phyloP scores from a whole-genome alignment of 2,329 filamentous ascomycete species.

The Pseudocercospora pini-densiflorae region DNA sequence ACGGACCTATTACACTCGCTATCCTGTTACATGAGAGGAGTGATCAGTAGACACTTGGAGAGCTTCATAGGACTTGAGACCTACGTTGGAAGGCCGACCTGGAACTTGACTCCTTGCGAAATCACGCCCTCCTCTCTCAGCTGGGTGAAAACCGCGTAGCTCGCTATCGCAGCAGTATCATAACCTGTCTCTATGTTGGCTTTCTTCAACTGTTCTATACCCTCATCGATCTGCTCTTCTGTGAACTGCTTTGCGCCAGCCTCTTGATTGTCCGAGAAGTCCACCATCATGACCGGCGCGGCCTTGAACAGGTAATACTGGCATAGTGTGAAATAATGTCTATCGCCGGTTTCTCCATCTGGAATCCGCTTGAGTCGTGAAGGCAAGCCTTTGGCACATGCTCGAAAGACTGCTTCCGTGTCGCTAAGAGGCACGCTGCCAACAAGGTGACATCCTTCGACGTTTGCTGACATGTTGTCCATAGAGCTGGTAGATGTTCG shows the following conservation, averaged over 20 bases:
- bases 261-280: conserved; percentile 16
- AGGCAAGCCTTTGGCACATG: conserved; percentile 34
- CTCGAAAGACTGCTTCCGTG: conserved; percentile 40
- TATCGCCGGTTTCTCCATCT: conserved; percentile 47
- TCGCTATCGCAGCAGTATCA: conserved; percentile 39
- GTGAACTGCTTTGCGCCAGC: conserved; percentile 19
- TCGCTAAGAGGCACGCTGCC: conserved; percentile 43
- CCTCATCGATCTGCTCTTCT: conserved; percentile 24
- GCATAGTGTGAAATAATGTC: conserved; percentile 42
- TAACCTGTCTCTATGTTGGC: conserved; percentile 37
- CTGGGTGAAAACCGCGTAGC: conserved; percentile 38
- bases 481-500: not conserved
- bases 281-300: conserved; percentile 15
- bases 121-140: conserved; percentile 39
- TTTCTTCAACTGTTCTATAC: conserved; percentile 23
- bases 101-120: conserved; percentile 35
- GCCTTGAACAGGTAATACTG: conserved; percentile 30
- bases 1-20: conserved; percentile 30
- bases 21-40: conserved; percentile 10
- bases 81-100: conserved; percentile 40
- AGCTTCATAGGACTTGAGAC: not conserved
- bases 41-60: not conserved
- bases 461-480: conserved; percentile 10
- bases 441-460: conserved; percentile 39
- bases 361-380: conserved; percentile 44